phyloP scores from a whole-genome alignment of 2,329 filamentous ascomycete genomes.

The Trichoderma sp. region DNA sequence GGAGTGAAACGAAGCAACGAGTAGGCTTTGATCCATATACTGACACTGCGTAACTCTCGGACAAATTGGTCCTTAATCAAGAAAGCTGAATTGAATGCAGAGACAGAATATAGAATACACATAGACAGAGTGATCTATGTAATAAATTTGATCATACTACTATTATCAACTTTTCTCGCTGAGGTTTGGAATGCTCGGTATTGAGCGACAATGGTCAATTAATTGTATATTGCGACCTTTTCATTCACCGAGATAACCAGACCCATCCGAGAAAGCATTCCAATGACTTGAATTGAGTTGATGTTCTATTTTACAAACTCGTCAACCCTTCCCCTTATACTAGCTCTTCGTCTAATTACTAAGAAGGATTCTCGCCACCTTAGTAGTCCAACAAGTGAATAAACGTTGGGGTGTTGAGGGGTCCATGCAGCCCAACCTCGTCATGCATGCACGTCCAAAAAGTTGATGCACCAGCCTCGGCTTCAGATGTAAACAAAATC shows the following conservation, averaged over 20 bases:
- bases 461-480: neutral
- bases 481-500: neutral
- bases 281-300: neutral
- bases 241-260: neutral
- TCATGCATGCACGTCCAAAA: neutral
- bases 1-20: constrained; percentile 48
- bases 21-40: constrained; percentile 61
- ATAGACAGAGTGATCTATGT: neutral
- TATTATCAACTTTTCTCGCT: neutral
- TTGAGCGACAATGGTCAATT: neutral
- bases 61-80: neutral
- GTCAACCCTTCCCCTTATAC: neutral
- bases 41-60: constrained; percentile 35
- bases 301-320: neutral
- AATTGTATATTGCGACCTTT: neutral
- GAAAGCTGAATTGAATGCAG: neutral
- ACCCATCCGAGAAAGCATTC: neutral
- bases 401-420: constrained; percentile 1
- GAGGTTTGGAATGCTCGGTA: neutral
- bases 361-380: neutral
- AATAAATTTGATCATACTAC: neutral
- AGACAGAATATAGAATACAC: neutral
- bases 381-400: neutral
- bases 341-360: neutral
- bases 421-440: neutral